phyloP scores from a whole-genome alignment of 2,329 filamentous ascomycete genomes.

The Seiridium cupressi region DNA sequence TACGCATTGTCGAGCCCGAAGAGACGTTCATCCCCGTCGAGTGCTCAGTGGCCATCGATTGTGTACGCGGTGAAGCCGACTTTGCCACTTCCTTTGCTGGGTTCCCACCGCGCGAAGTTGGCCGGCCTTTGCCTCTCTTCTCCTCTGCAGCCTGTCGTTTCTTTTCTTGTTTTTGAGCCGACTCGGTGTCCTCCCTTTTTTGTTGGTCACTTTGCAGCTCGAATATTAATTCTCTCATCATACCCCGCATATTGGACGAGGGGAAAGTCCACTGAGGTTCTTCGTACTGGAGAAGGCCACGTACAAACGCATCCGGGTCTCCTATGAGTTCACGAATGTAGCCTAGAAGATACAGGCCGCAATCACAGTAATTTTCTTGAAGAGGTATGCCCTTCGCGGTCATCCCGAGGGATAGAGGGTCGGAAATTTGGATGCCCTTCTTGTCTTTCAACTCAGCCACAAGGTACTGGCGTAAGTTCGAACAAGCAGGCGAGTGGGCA shows the following conservation, averaged over 20 bases:
- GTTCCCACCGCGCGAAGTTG: not conserved
- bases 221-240: conserved; percentile 67
- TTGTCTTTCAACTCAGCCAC: conserved; percentile 68
- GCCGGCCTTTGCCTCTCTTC: conserved; percentile 6
- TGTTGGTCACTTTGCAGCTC: conserved; percentile 59
- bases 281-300: conserved; percentile 63
- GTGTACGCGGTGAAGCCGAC: not conserved
- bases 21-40: not conserved
- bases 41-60: not conserved
- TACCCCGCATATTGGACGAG: conserved; percentile 56
- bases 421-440: conserved; percentile 33
- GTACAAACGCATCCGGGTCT: conserved; percentile 69
- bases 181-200: conserved; percentile 34
- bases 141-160: conserved; percentile 20
- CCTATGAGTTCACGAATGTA: conserved; percentile 82
- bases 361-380: conserved; percentile 85
- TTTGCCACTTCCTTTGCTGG: not conserved
- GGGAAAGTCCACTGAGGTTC: conserved; percentile 51
- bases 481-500: conserved; percentile 62
- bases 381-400: conserved; percentile 73
- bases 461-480: conserved; percentile 74
- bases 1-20: not conserved
- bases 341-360: conserved; percentile 80
- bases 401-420: conserved; percentile 44
- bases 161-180: conserved; percentile 30